Evolutionary conservation across 2,329 filamentous ascomycete genomes (phyloP), one percentile per base, ranked within the genome.

Genomic region (Monilinia fructicola): DNA sequence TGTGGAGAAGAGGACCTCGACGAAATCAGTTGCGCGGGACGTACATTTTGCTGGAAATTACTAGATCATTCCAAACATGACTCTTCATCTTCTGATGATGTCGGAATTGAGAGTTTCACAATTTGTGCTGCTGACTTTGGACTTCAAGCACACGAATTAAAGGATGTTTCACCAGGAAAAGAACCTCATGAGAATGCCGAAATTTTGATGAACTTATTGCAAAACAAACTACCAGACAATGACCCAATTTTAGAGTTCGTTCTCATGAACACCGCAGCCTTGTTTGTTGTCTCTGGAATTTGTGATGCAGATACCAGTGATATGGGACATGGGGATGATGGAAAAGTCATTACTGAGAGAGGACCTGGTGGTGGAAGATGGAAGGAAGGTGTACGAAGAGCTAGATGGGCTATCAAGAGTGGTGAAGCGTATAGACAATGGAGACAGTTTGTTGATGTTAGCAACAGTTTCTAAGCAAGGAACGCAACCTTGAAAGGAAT

Each of bases 1-100:
- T 99, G 94, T 76, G 95, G 95, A 54, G 90, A 91, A 71, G 96
- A 98, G 80, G 92, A 98, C 73, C 86, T 99, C 40, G 95, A 99
- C 76, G 95, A 99, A 80, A 87, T 99, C 69, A 95, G 91, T 73
- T 97, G 94, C 73, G 95, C 94, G 1, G 94, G 95, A 0, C 83
- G 84, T 46, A 96, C 93, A 2, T 88, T 91, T 74, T 97, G 93
- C 84, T 99, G 95, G 95, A 87, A 87, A 79, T 79, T 97, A 35
- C 81, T 81, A 6, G 83, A 84, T 64, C 80, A 84, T 59, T 78
- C 79, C 58, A 76, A 77, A 6, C 77, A 79, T 21, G 38, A 56
- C 74, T 78, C 38, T 48, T 64, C 60, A 72, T 70, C 78, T 75
- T 56, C 78, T 74, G 66, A 82, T 76, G 64, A 72, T 79, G 73